Base-by-base conservation (phyloP, 305 asterid species). In the Fraxinus velutina region DNA sequence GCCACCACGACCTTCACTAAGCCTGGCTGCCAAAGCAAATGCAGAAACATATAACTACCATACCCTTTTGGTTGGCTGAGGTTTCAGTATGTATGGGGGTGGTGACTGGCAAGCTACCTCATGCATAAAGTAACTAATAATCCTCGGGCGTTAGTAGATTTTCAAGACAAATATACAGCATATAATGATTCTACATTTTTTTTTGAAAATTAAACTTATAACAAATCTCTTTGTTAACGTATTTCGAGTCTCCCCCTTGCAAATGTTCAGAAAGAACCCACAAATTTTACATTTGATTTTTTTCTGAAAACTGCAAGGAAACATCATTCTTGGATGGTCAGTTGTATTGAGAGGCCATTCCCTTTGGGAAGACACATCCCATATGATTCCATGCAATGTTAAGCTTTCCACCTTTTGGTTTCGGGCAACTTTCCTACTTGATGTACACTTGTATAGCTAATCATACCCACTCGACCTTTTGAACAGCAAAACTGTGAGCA, bases 381-480 rank as follows among this genome's bases (percentile, higher is more conserved):
- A n/a, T 73, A 80, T 50, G 64, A 73, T 55, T 44, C 39, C 47
- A 33, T 78, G 32, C 57, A 74, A 42, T 81, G 42, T 29, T 72
- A 66, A 82, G 88, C 88, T 88, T 73, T 85, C 89, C 89, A 89
- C 85, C 79, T 66, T 84, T 64, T 86, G 88, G 90, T 87, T 86
- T 87, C 71, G 88, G 76, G 80, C 79, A 82, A 76, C 75, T 79
- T 79, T 84, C 80, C 73, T 77, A 52, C 29, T 82, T 81, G 68
- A 77, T 81, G 24, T 71, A 80, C 60, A 76, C 76, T 78, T 80
- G 8, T 52, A 78, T 74, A 1, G 30, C 68, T 82, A 32, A 21
- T 85, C 79, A 73, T 76, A 83, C 77, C 83, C 82, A 74, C 70
- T 60, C 36, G 72, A 37, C 44, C 60, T 62, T 75, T 36, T 19